These are phyloP conservation scores for Aspergillus amoenus DNA, from an alignment of 2,329 filamentous ascomycete genomes.

Conservation along the genomic window DNA sequence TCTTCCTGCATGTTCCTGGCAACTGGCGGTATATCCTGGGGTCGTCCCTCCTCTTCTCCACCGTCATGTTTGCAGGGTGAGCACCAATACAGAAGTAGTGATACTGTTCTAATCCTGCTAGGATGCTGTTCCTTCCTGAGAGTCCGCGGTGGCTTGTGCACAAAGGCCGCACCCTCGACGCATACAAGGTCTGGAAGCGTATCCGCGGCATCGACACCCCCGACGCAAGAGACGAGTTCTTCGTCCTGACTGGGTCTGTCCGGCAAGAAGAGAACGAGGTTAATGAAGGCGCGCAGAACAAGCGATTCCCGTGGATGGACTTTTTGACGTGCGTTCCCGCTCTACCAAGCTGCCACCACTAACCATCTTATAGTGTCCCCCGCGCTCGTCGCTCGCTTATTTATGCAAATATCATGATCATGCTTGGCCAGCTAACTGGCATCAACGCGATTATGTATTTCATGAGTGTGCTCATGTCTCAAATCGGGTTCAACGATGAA, in stretches of 20 bases:
- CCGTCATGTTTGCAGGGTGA: conserved; percentile 49
- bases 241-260: conserved; percentile 54
- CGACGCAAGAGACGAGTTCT: conserved; percentile 68
- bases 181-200: conserved; percentile 70
- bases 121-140: conserved; percentile 72
- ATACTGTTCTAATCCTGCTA: conserved; percentile 29
- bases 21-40: conserved; percentile 75
- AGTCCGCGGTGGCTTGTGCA: conserved; percentile 69
- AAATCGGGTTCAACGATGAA: conserved; percentile 65
- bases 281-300: conserved; percentile 1
- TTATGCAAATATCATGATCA: conserved; percentile 69
- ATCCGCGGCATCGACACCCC: conserved; percentile 61
- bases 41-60: conserved; percentile 69
- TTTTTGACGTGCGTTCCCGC: conserved; percentile 56
- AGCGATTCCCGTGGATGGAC: conserved; percentile 65
- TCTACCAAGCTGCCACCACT: background rate
- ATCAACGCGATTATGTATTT: conserved; percentile 73
- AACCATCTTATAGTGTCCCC: conserved; percentile 42
- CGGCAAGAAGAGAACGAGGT: conserved; percentile 44
- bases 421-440: conserved; percentile 69
- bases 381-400: conserved; percentile 65
- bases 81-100: background rate
- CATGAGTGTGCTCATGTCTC: conserved; percentile 66
- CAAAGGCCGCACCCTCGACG: conserved; percentile 59
- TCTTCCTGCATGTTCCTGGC: conserved; percentile 67